Conservation (phyloP, 768 basidiomycete species). For the Phanerochaete carnosa region DNA sequence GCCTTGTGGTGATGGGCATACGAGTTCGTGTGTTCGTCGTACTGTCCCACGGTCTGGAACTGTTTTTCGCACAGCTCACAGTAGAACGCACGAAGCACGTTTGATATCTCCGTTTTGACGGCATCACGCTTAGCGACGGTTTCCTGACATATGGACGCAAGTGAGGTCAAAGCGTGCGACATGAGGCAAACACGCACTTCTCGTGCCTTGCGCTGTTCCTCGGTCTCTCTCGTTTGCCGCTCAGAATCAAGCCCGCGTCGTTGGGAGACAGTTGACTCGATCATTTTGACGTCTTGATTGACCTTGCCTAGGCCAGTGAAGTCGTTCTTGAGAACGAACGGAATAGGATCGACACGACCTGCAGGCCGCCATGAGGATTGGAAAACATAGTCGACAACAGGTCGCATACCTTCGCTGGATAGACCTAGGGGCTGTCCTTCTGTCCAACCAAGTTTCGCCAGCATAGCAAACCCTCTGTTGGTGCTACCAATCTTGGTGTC, state of each 20-base stretch:
- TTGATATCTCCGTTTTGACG: constrained; percentile 63
- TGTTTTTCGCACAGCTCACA: constrained; percentile 85
- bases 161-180: background rate
- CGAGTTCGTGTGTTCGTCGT: constrained; percentile 87
- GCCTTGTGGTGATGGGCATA: constrained; percentile 87
- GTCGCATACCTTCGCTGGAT: constrained; percentile 62
- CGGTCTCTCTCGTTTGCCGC: constrained; percentile 75
- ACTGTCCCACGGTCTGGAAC: constrained; percentile 81
- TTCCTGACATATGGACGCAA: constrained; percentile 38
- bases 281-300: constrained; percentile 77
- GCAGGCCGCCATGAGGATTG: background rate
- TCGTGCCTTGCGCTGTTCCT: constrained; percentile 67
- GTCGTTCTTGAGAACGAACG: constrained; percentile 77
- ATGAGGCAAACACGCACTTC: constrained; percentile 45
- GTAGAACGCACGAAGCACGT: constrained; percentile 71
- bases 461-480: constrained; percentile 80
- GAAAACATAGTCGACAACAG: background rate
- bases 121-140: constrained; percentile 61
- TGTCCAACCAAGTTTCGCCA: constrained; percentile 79
- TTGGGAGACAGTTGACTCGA: constrained; percentile 81
- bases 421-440: constrained; percentile 77
- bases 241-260: constrained; percentile 80
- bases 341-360: constrained; percentile 84
- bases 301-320: constrained; percentile 77
- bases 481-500: constrained; percentile 76